Percentiles rank a stretch among this genome's conserved stretches.
Evolutionary conservation across 306 rosid species (phyloP).

Genomic region (Glycine soja): DNA sequence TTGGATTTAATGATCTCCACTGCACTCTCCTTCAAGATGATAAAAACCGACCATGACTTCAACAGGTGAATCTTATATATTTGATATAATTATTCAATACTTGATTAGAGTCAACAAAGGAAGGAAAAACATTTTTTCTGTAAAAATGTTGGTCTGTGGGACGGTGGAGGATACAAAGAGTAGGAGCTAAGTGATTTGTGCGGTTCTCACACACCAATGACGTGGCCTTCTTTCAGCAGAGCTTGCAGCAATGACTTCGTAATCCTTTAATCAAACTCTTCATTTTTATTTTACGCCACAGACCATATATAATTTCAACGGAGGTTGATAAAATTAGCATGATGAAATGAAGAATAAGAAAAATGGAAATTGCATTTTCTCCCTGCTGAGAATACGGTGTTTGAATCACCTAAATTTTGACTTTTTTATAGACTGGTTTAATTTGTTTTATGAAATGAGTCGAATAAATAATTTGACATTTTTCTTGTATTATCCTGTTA

Average conservation of each 20-base stretch:
- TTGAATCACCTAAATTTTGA: not conserved
- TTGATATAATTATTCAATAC: too few relatives aligned
- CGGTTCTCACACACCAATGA: conserved; percentile 11
- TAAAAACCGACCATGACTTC: not conserved
- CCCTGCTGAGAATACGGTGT: not conserved
- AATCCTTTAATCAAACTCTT: not conserved
- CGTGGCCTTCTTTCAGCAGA: conserved; percentile 41
- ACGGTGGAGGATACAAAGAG: not conserved
- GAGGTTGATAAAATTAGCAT: not conserved
- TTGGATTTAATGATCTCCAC: not conserved
- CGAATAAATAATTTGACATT: not conserved
- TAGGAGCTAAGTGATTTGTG: not conserved
- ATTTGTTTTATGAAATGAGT: not conserved
- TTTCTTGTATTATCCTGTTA: not conserved
- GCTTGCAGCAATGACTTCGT: not conserved
- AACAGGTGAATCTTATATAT: too few relatives aligned
- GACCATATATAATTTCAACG: not conserved
- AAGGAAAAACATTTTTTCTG: not conserved
- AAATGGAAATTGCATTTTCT: not conserved
- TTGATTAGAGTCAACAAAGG: conserved; percentile 2
- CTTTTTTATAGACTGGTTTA: too few relatives aligned
- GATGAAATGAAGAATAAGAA: not conserved
- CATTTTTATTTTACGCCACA: not conserved
- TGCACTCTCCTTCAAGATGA: not conserved
- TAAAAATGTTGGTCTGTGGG: not conserved